Evolutionary conservation across 2,329 filamentous ascomycete species (phyloP), one percentile per base, ranked within the genome.

Genomic region (Tetracladium maxilliforme): DNA sequence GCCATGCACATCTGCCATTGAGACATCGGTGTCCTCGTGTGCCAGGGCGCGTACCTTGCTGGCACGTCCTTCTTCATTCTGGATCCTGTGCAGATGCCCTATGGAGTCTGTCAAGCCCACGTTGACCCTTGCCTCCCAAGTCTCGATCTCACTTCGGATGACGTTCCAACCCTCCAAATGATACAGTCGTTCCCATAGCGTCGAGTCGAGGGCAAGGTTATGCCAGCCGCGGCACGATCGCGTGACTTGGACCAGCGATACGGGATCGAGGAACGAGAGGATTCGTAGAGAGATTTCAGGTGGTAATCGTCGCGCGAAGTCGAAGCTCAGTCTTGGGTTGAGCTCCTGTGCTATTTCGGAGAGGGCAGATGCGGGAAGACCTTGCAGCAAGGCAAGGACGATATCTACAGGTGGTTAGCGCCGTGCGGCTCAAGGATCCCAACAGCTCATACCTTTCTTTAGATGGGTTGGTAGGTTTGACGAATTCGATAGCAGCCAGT

Each of bases 261-360:
- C 48, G 1, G 84, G 78, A 27, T 86, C 79, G 24, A 98, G 72
- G 43, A 84, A 90, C 10, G 78, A 75, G 21, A 98, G 74, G 22
- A 95, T 77, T 42, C 92, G 78, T 22, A 90, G 73, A 32, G 83
- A 92, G 40, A 98, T 79, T 48, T 98, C 90, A 14, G 81, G 72
- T 0, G 90, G 90, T 1, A 98, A 68, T 40, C 82, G 73, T 34
- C 70, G 60, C 21, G 93, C 72, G 27, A 93, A 93, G 51, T 98
- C 82, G 52, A 94, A 87, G 49, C 94, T 86, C 4, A 95, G 72
- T 26, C 86, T 66, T 4, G 84, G 81, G 33, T 75, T 79, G 11
- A 93, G 57, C 34, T 76, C 69, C 27, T 86, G 70, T 23, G 93
- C 81, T 26, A 94, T 80, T 22, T 76, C 64, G 24, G 78, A 74